phyloP scores from a whole-genome alignment of 345 rosid species.

The Brassica nigra region DNA sequence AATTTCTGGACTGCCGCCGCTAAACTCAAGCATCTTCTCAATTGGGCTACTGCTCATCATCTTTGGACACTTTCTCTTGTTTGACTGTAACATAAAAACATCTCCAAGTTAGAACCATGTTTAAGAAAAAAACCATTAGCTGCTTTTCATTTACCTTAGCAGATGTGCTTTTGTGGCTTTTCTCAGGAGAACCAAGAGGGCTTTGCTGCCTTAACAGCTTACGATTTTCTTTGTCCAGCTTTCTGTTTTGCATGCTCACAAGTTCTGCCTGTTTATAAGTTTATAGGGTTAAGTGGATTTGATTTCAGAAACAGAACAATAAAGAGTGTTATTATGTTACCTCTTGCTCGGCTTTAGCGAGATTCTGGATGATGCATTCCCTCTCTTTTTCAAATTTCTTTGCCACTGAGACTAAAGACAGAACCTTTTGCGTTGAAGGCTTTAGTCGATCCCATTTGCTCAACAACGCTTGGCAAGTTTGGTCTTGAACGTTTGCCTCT shows the following conservation, averaged over 20 bases:
- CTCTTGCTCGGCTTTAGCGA: conserved; percentile 42
- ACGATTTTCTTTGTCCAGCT: conserved; percentile 42
- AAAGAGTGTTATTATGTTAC: conserved; percentile 4
- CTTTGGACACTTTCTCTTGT: conserved; percentile 41
- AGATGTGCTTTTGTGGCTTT: conserved; percentile 18
- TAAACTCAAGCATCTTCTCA: conserved; percentile 36
- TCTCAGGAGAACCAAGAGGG: conserved; percentile 25
- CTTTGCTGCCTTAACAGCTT: conserved; percentile 35
- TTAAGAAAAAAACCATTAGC: background rate
- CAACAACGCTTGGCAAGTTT: conserved; percentile 29
- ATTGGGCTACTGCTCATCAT: conserved; percentile 31
- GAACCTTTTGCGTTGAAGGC: conserved; percentile 37
- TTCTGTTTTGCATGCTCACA: conserved; percentile 37
- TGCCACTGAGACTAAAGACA: conserved; percentile 27
- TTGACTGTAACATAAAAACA: conserved; percentile 30
- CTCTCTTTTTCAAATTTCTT: conserved; percentile 34
- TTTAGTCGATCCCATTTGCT: conserved; percentile 37
- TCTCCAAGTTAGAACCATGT: background rate
- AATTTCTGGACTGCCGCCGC: conserved; percentile 36
- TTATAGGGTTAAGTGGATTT: background rate
- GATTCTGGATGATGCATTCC: conserved; percentile 38
- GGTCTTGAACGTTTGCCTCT: conserved; percentile 36
- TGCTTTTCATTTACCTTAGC: conserved; percentile 26
- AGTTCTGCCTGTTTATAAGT: conserved; percentile 31
- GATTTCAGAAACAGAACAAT: background rate